Base-by-base conservation (phyloP, 1,284 basidiomycete genomes). In the Flammula alnicola region DNA sequence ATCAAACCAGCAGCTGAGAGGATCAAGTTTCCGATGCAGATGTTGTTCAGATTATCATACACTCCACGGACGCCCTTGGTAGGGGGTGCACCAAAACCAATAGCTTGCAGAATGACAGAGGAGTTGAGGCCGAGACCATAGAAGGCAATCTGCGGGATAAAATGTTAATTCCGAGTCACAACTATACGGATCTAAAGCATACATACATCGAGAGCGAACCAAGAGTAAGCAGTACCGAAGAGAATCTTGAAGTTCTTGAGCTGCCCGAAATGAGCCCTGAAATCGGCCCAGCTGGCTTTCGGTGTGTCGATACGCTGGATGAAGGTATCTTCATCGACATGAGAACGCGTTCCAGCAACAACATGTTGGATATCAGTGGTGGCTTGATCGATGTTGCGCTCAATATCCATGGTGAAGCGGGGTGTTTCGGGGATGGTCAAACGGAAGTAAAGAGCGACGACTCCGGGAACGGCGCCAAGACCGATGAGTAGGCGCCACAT, bases 351-450 rank as follows among this genome's bases (percentile, higher is more conserved):
- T n/a, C 73, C 76, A 33, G 76, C 73, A 44, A 92, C 68, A 62
- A 89, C 84, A 30, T 79, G 78, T 52, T 80, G 74, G 56, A 88
- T 86, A 64, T 91, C 88, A 45, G 78, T 71, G 10, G 81, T 62
- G 8, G 89, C 89, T 63, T 88, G 85, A 60, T 81, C 75, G 54
- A 93, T 78, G 70, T 93, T 91, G 52, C 89, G 84, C 72, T 93
- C 89, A 59, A 94, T 82, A 72, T 93, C 91, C 84, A 94, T 91
- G 51, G 91, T 94, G 78, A 90, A 95, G 59, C 91, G 88, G 29
- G 91, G 83, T 0, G 86, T 88, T 66, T 90, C 87, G 5, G 86
- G 86, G 54, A 90, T 86, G 17, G 85, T 88, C 12, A 91, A 77
- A 58, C 88, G 86, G 78, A 86, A 88, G 71, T 88, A 90, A 35